Evolutionary conservation across 306 rosid genomes (phyloP).

Genomic region (Gillenia trifoliata): DNA sequence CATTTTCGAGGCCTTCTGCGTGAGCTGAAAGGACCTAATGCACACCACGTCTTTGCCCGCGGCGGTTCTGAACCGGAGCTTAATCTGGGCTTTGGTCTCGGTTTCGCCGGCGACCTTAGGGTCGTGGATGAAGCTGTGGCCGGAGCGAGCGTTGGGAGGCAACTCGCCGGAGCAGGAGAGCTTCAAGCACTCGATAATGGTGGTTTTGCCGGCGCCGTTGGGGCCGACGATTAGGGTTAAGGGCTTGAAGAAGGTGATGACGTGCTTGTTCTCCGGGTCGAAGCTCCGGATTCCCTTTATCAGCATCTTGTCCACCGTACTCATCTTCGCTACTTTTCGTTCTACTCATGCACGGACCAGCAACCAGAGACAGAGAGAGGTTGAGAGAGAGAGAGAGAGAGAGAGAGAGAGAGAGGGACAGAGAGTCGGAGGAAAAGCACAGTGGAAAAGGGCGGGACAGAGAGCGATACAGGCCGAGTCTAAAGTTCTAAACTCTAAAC

Average conservation of each 20-base stretch:
- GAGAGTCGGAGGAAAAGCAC: background rate
- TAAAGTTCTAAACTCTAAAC: too few relatives aligned
- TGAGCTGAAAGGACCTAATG: slow-evolving; percentile 89
- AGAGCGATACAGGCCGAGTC: background rate
- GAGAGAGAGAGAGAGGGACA: background rate
- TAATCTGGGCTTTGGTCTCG: slow-evolving; percentile 93
- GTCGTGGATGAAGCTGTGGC: slow-evolving; percentile 96
- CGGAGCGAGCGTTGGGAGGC: slow-evolving; percentile 96
- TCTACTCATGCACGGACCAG: background rate
- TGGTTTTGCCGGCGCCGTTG: slow-evolving; percentile 95
- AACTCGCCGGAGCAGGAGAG: slow-evolving; percentile 96
- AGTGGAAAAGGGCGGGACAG: slow-evolving; percentile 6
- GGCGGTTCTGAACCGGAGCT: slow-evolving; percentile 86
- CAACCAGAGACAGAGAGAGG: background rate
- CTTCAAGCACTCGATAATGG: slow-evolving; percentile 92
- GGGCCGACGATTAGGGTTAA: slow-evolving; percentile 95
- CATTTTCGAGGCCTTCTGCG: slow-evolving; percentile 93
- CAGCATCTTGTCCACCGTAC: slow-evolving; percentile 93
- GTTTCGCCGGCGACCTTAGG: slow-evolving; percentile 97
- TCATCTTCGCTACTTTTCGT: slow-evolving; percentile 39
- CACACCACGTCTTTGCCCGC: slow-evolving; percentile 86
- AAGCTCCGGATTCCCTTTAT: slow-evolving; percentile 95
- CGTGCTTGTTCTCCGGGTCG: slow-evolving; percentile 94
- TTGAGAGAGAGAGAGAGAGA: background rate
- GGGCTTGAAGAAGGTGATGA: slow-evolving; percentile 93